A percentile compares a stretch with the other conserved stretches of the same genome.
These are phyloP conservation scores for Garcia nutans DNA, from an alignment of 345 rosid species.

Conservation along the genomic window DNA sequence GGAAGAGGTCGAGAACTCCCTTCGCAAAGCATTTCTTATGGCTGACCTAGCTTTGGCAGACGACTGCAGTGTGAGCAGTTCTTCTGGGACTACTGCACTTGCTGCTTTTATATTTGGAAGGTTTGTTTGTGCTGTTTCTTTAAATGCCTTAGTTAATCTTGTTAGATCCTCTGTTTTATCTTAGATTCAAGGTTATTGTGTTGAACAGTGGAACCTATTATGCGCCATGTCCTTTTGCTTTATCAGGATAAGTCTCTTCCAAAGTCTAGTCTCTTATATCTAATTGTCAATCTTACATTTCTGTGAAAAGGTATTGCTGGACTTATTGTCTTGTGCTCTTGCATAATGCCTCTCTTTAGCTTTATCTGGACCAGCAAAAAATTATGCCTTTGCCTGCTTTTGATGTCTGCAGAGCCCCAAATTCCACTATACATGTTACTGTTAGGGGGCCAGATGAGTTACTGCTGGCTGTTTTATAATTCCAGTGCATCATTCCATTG, in stretches of 20 bases:
- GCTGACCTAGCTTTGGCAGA: slow-evolving; percentile 73
- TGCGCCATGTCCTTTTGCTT: neutral
- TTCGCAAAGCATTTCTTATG: slow-evolving; percentile 56
- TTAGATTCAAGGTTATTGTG: neutral
- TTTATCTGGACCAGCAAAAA: neutral
- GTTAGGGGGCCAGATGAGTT: neutral
- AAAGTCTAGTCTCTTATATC: neutral
- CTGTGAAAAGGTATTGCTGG: neutral
- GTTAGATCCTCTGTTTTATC: neutral
- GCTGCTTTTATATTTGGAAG: slow-evolving; percentile 71
- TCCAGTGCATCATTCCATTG: neutral
- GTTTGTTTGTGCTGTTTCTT: slow-evolving; percentile 28
- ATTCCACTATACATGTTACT: neutral
- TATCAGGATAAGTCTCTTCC: neutral
- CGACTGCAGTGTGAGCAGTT: slow-evolving; percentile 55
- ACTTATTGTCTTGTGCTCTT: neutral
- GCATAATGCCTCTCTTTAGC: too few species aligned
- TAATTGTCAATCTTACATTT: neutral
- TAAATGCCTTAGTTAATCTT: neutral
- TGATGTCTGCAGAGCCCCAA: neutral
- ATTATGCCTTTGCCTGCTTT: neutral
- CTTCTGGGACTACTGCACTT: slow-evolving; percentile 88
- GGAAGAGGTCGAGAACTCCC: slow-evolving; percentile 53
- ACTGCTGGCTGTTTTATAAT: neutral
- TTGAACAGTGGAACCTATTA: neutral